Evolutionary conservation across 129 eudicot genomes (phyloP).

Genomic region (Centaurea solstitialis): DNA sequence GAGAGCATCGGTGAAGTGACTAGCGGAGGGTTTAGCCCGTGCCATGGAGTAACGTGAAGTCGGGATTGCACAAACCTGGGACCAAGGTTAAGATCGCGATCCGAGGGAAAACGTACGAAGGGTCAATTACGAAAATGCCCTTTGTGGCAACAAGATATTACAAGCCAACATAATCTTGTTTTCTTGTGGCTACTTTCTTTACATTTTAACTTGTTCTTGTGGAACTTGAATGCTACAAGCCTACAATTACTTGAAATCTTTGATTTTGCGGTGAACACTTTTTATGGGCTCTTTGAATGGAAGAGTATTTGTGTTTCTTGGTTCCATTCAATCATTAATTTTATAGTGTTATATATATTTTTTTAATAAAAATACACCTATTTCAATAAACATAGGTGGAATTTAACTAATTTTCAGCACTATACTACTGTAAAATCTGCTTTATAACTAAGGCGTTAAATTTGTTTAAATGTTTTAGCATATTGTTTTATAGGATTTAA

Average conservation of each 20-base stretch:
- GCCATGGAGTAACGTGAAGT: constrained; percentile 98
- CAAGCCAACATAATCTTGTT: constrained; percentile 65
- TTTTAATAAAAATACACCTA: no score
- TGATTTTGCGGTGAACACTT: constrained; percentile 13
- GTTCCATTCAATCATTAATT: not conserved
- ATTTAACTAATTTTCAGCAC: no score
- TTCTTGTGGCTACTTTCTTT: constrained; percentile 25
- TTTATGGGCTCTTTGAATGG: not conserved
- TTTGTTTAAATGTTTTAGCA: no score
- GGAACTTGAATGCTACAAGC: constrained; percentile 39
- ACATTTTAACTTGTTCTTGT: constrained; percentile 33
- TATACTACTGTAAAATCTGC: no score
- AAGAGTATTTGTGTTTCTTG: not conserved
- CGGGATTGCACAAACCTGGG: constrained; percentile 88
- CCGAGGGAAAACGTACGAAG: constrained; percentile 81
- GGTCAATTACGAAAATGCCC: constrained; percentile 89
- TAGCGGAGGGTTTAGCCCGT: constrained; percentile 96
- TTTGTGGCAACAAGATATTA: constrained; percentile 94
- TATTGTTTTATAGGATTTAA: no score
- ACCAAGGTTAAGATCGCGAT: constrained; percentile 71
- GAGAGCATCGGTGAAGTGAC: constrained; percentile 85
- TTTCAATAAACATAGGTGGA: no score
- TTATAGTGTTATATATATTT: not conserved
- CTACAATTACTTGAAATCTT: constrained; percentile 26
- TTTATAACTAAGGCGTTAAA: no score